Evolutionary conservation across 352 stramenopile genomes (phyloP), one percentile per base, ranked within the genome.

Genomic region (Phytopythium aichiense): DNA sequence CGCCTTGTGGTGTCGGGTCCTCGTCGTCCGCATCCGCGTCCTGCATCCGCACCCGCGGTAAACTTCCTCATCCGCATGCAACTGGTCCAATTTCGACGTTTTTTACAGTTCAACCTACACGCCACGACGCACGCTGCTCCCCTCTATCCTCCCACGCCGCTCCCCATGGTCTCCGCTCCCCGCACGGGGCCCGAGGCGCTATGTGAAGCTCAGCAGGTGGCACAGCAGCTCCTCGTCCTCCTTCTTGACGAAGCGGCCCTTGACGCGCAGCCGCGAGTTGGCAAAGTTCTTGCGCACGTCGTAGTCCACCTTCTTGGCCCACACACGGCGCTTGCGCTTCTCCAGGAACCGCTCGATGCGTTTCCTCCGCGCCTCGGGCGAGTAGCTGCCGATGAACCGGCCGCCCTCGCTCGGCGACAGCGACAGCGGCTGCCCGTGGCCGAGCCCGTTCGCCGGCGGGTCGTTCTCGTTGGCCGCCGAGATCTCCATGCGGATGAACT

Each of bases 261-360:
- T 99, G 13, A 99, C 96, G 53, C 97, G 85, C 68, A 99, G 75
- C 53, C 97, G 81, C 76, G 92, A 98, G 80, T 99, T 97, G 49
- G 97, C 97, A 85, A 99, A 99, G 71, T 99, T 99, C 79, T 99
- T 99, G 53, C 97, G 82, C 25, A 99, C 96, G 68, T 99, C 96
- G 70, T 99, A 99, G 76, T 99, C 97, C 11, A 99, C 96, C 53
- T 98, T 98, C 70, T 99, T 98, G 51, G 89, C 94, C 96, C 95
- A 99, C 49, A 98, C 88, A 52, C 94, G 90, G 50, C 81, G 86
- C 59, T 96, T 89, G 61, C 94, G 83, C 76, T 98, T 98, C 64
- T 96, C 89, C 30, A 97, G 71, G 63, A 98, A 98, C 25, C 81
- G 76, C 55, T 92, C 81, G 30, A 98, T 94, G 60, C 88, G 76